Evolutionary conservation across 352 stramenopile species (phyloP).

Genomic region (Pythium dissimile): DNA sequence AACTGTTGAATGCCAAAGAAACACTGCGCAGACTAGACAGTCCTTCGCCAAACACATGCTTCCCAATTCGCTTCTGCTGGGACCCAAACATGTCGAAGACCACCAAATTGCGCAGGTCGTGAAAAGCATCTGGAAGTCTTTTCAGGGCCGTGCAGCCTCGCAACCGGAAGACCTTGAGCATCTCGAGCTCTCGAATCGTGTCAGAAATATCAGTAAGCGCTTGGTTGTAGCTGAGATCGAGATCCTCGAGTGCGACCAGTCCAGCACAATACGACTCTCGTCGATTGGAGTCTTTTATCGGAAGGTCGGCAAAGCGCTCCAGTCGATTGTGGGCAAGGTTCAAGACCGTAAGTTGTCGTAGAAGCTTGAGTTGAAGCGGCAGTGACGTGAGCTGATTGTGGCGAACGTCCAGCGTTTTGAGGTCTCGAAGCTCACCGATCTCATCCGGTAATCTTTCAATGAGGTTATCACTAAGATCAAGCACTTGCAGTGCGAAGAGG

Average conservation of each 20-base stretch:
- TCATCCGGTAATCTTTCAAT: constrained; percentile 43
- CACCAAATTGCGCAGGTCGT: constrained; percentile 34
- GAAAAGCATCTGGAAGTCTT: constrained; percentile 37
- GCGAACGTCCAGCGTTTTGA: constrained; percentile 43
- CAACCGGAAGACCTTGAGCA: constrained; percentile 34
- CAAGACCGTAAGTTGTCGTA: constrained; percentile 41
- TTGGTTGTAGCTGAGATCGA: constrained; percentile 50
- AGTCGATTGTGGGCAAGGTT: constrained; percentile 48
- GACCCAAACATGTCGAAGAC: constrained; percentile 42
- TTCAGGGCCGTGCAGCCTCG: constrained; percentile 38
- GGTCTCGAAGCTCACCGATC: constrained; percentile 47
- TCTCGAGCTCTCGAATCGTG: constrained; percentile 30
- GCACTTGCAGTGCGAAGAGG: constrained; percentile 47
- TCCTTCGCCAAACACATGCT: constrained; percentile 36
- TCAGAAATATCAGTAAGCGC: constrained; percentile 33
- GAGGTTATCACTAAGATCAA: constrained; percentile 56
- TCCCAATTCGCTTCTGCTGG: constrained; percentile 47
- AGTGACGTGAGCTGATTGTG: constrained; percentile 43
- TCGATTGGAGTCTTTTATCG: background rate
- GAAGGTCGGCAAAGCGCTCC: constrained; percentile 33
- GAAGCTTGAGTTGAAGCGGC: constrained; percentile 26
- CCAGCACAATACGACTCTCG: constrained; percentile 30
- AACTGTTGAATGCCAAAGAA: constrained; percentile 41
- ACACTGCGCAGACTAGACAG: constrained; percentile 33
- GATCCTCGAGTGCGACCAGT: constrained; percentile 38